Conservation (phyloP, 805 yeast genomes). For the Maudiozyma pseudohumilis region DNA sequence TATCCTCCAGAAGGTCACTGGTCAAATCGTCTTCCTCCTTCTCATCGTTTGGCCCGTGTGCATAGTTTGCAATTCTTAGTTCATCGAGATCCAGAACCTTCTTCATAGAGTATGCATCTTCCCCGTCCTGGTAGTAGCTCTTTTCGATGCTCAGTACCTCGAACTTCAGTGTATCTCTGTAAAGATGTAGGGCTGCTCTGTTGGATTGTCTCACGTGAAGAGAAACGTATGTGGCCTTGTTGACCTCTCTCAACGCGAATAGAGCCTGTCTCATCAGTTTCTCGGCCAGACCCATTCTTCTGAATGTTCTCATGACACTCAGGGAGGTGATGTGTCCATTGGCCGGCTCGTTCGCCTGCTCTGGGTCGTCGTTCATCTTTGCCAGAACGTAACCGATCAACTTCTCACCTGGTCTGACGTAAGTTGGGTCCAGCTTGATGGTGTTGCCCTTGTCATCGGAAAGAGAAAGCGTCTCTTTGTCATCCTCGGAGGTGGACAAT, state of each 20-base stretch:
- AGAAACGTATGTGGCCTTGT: constrained; percentile 73
- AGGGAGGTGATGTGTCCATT: constrained; percentile 93
- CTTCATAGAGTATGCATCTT: constrained; percentile 94
- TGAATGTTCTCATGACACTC: constrained; percentile 89
- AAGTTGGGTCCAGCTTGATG: constrained; percentile 51
- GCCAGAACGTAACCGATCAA: constrained; percentile 94
- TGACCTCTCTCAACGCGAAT: constrained; percentile 70
- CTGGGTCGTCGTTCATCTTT: constrained; percentile 93
- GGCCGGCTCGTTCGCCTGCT: constrained; percentile 58
- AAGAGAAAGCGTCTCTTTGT: too few species aligned
- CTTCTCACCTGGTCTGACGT: constrained; percentile 57
- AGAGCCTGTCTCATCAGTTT: constrained; percentile 79
- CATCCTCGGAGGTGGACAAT: too few species aligned
- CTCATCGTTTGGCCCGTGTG: constrained; percentile 23
- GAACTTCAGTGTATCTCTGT: constrained; percentile 74
- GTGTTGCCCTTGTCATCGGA: constrained; percentile 13
- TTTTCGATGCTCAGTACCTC: constrained; percentile 75
- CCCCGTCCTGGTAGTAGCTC: constrained; percentile 93
- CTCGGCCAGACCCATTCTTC: constrained; percentile 92
- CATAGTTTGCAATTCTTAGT: constrained; percentile 48
- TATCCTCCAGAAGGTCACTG: constrained; percentile 35
- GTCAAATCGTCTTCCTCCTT: constrained; percentile 48
- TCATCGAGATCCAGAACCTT: constrained; percentile 54
- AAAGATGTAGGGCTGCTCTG: constrained; percentile 86
- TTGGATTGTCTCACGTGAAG: constrained; percentile 91